Evolutionary conservation across 495 filamentous ascomycete genomes (phyloP).

Genomic region (Penicillium silybi): DNA sequence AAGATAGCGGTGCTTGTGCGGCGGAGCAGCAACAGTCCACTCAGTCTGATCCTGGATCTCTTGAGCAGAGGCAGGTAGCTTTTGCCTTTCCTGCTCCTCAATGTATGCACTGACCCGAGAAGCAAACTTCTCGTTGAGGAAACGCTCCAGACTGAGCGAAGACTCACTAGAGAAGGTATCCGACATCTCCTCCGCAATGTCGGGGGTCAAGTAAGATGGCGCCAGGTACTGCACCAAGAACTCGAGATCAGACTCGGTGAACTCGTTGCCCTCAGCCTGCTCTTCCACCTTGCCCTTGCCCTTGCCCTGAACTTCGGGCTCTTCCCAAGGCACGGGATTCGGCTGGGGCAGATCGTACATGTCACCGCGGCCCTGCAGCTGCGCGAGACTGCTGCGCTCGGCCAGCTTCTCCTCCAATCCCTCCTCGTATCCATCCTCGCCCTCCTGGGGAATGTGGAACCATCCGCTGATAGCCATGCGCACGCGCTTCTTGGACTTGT

Average conservation of each 20-base stretch:
- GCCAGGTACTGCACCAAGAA: conserved; percentile 86
- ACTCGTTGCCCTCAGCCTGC: conserved; percentile 44
- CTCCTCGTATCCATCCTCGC: conserved; percentile 87
- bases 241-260: conserved; percentile 72
- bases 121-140: conserved; percentile 75
- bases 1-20: conserved; percentile 91
- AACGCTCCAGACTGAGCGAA: conserved; percentile 70
- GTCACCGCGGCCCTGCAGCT: conserved; percentile 87
- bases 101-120: conserved; percentile 64
- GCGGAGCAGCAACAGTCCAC: conserved; percentile 79
- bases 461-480: conserved; percentile 99
- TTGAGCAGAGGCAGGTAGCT: conserved; percentile 38
- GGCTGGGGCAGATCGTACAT: conserved; percentile 77
- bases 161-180: conserved; percentile 77
- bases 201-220: conserved; percentile 88
- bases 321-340: conserved; percentile 44
- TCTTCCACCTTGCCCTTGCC: conserved; percentile 44
- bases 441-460: conserved; percentile 96
- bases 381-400: conserved; percentile 81
- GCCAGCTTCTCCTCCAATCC: conserved; percentile 86
- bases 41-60: conserved; percentile 56
- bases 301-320: conserved; percentile 29
- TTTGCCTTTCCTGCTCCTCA: conserved; percentile 55
- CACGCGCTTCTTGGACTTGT: conserved; percentile 63
- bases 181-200: conserved; percentile 78